Conservation (phyloP, 345 rosid genomes). For the Cardiospermum halicacabum region DNA sequence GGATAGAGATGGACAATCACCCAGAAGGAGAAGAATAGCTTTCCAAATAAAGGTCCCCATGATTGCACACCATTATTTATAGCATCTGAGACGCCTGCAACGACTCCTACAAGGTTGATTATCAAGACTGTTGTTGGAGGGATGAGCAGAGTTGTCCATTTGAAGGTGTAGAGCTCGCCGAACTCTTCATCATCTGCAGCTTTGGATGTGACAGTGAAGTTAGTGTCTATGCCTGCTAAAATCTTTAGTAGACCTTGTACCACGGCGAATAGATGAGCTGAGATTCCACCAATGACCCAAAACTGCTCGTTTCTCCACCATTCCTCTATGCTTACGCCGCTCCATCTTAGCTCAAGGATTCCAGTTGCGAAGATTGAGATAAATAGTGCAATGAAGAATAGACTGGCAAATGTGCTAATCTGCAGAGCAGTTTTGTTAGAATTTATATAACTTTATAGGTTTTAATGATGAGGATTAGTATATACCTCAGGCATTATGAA, state of each 20-base stretch:
- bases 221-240: constrained; percentile 88
- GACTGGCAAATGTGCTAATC: constrained; percentile 95
- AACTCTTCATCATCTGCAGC: constrained; percentile 83
- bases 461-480: neutral
- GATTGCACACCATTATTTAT: constrained; percentile 89
- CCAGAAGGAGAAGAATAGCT: constrained; percentile 94
- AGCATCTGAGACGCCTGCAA: constrained; percentile 92
- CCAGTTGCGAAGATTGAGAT: constrained; percentile 77
- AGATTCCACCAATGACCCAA: constrained; percentile 96
- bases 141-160: constrained; percentile 90
- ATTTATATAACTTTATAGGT: neutral
- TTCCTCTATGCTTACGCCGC: constrained; percentile 97
- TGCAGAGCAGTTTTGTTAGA: constrained; percentile 27
- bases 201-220: constrained; percentile 95
- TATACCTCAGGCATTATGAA: constrained; percentile 96
- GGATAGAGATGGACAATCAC: constrained; percentile 95
- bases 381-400: constrained; percentile 82
- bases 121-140: constrained; percentile 94
- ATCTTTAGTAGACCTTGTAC: constrained; percentile 83
- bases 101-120: constrained; percentile 89
- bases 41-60: constrained; percentile 93
- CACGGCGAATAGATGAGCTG: constrained; percentile 92
- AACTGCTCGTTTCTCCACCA: constrained; percentile 99
- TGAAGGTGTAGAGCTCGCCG: constrained; percentile 82
- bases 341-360: constrained; percentile 89